Evolutionary conservation across 495 filamentous ascomycete genomes (phyloP).

Genomic region (Annulohypoxylon moriforme): DNA sequence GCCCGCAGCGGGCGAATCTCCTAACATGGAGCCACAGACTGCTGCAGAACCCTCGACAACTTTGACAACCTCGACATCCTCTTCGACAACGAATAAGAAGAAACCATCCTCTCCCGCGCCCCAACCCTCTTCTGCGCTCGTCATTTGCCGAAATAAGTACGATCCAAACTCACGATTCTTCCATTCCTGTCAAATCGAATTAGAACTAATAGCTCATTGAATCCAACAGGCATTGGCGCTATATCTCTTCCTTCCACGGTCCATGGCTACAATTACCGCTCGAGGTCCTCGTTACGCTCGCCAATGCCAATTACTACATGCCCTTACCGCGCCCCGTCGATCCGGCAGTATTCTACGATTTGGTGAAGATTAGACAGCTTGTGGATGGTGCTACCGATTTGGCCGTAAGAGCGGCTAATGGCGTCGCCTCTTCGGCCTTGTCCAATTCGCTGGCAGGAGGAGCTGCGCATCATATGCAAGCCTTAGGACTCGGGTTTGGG

Average conservation of each 20-base stretch:
- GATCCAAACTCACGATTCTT: slow-evolving; percentile 28
- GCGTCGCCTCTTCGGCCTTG: slow-evolving; percentile 70
- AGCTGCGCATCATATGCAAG: slow-evolving; percentile 64
- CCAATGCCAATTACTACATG: slow-evolving; percentile 80
- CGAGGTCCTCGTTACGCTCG: slow-evolving; percentile 81
- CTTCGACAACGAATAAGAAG: slow-evolving; percentile 39
- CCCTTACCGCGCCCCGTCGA: slow-evolving; percentile 81
- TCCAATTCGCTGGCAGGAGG: slow-evolving; percentile 62
- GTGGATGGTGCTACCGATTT: slow-evolving; percentile 82
- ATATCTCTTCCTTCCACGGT: slow-evolving; percentile 85
- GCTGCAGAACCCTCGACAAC: slow-evolving; percentile 31
- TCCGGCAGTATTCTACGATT: slow-evolving; percentile 82
- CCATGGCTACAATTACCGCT: slow-evolving; percentile 88
- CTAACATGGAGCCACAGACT: slow-evolving; percentile 39
- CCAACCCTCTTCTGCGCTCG: slow-evolving; percentile 63
- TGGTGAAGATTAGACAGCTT: slow-evolving; percentile 79
- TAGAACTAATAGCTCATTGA: slow-evolving; percentile 21
- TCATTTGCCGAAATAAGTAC: slow-evolving; percentile 81
- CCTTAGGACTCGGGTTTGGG: slow-evolving; percentile 70
- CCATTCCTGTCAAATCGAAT: slow-evolving; percentile 12
- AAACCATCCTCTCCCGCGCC: slow-evolving; percentile 49
- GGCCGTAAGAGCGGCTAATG: slow-evolving; percentile 78
- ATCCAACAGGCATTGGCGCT: slow-evolving; percentile 75
- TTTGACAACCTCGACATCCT: slow-evolving; percentile 15
- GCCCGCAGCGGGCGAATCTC: slow-evolving; percentile 44